phyloP scores from a whole-genome alignment of 164 flowering plant genomes.

The Cinnamomum micranthum region DNA sequence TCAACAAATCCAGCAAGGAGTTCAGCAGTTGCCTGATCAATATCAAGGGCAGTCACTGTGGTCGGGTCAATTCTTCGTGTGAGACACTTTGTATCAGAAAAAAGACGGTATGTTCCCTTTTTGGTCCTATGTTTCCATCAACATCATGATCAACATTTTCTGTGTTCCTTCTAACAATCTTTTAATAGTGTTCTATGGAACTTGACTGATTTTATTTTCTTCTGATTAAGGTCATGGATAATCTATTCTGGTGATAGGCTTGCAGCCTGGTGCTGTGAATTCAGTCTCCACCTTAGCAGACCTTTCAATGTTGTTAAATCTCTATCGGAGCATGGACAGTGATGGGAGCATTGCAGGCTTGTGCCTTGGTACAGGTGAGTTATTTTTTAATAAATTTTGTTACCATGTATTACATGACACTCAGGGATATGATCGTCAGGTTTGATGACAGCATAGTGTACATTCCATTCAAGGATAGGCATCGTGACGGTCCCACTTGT shows the following conservation, averaged over 20 bases:
- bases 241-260: slow-evolving; percentile 38
- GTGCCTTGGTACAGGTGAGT: slow-evolving; percentile 50
- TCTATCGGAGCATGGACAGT: slow-evolving; percentile 54
- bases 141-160: too few species aligned
- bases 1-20: slow-evolving; percentile 43
- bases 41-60: slow-evolving; percentile 72
- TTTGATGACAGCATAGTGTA: too few species aligned
- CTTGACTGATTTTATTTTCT: too few species aligned
- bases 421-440: background rate
- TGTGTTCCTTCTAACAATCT: too few species aligned
- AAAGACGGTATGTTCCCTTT: slow-evolving; percentile 33
- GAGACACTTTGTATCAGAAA: slow-evolving; percentile 33
- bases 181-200: too few species aligned
- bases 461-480: too few species aligned
- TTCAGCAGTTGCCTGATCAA: slow-evolving; percentile 57
- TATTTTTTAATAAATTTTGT: too few species aligned
- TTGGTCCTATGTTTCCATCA: slow-evolving; percentile 1
- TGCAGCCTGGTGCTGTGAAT: slow-evolving; percentile 39
- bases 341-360: slow-evolving; percentile 61
- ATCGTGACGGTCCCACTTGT: too few species aligned
- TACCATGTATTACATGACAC: too few species aligned
- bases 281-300: slow-evolving; percentile 34
- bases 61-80: slow-evolving; percentile 76
- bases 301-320: slow-evolving; percentile 43
- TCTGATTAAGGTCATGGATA: slow-evolving; percentile 13